Conservation (phyloP, 2,329 filamentous ascomycete genomes). For the Orbilia blumenaviensis region DNA sequence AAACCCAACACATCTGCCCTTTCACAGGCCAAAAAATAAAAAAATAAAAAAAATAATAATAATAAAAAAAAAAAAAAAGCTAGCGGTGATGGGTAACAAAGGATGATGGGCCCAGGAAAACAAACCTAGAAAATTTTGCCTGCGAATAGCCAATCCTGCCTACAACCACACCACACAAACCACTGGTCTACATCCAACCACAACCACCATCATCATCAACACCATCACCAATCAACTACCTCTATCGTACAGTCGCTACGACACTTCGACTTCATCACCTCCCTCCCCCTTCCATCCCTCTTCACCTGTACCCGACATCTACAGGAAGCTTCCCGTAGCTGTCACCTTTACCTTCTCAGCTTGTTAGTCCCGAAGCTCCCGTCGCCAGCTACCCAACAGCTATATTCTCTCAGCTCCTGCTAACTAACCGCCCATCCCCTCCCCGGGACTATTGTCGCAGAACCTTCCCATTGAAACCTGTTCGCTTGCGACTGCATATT, state of each 20-base stretch:
- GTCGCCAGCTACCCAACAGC: slow-evolving; percentile 6
- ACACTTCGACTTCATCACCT: slow-evolving; percentile 9
- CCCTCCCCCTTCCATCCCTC: not conserved
- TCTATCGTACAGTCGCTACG: slow-evolving; percentile 15
- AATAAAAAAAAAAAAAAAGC: slow-evolving; percentile 4
- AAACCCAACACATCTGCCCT: slow-evolving; percentile 5
- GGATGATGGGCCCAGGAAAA: not conserved
- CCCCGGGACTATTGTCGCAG: slow-evolving; percentile 19
- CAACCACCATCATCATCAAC: slow-evolving; percentile 6
- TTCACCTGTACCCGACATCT: not conserved
- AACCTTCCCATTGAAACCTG: not conserved
- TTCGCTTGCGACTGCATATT: not conserved
- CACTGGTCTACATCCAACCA: slow-evolving; percentile 8
- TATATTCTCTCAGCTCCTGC: slow-evolving; percentile 15
- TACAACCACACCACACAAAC: slow-evolving; percentile 28
- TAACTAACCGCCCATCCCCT: slow-evolving; percentile 33
- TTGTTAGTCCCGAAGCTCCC: slow-evolving; percentile 18
- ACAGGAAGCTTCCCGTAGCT: slow-evolving; percentile 44
- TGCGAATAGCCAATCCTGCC: slow-evolving; percentile 22
- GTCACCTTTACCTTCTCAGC: slow-evolving; percentile 2
- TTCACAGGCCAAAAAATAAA: slow-evolving; percentile 6
- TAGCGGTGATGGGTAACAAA: no score
- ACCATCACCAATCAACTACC: slow-evolving; percentile 3
- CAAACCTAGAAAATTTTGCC: slow-evolving; percentile 41
- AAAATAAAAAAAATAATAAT: not conserved